A percentile compares a stretch with the other conserved stretches of the same genome.
phyloP scores from a whole-genome alignment of 768 basidiomycete genomes.

The Strobilomyces confusus region DNA sequence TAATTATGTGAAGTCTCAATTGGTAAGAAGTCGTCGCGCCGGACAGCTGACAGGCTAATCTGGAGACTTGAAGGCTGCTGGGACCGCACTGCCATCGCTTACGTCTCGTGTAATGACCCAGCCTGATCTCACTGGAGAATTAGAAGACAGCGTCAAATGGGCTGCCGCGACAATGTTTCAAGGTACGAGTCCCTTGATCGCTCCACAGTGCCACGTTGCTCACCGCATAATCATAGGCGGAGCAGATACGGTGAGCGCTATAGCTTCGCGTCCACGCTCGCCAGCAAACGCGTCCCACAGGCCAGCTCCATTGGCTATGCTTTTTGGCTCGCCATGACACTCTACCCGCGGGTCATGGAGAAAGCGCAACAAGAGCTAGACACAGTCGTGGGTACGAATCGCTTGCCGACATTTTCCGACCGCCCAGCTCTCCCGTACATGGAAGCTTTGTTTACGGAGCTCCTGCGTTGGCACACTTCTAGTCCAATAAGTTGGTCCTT shows the following conservation, averaged over 20 bases:
- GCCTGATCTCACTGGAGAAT: conserved; percentile 8
- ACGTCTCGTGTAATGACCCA: conserved; percentile 10
- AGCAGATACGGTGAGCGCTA: conserved; percentile 22
- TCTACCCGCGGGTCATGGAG: no score
- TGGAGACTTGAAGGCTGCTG: no score
- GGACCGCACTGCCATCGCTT: conserved; percentile 14
- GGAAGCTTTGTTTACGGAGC: no score
- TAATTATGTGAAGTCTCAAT: no score
- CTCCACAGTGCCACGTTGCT: neutral
- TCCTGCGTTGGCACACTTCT: no score
- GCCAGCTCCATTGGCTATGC: conserved; percentile 12
- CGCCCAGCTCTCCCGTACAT: no score
- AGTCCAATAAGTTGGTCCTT: no score
- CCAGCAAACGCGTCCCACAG: conserved; percentile 3
- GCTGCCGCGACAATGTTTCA: conserved; percentile 7
- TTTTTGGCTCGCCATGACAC: conserved; percentile 26
- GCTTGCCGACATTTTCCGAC: no score
- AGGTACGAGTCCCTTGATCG: conserved; percentile 2
- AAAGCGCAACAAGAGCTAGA: conserved; percentile 29
- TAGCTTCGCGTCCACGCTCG: neutral
- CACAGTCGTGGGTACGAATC: conserved; percentile 22
- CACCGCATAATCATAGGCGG: conserved; percentile 13
- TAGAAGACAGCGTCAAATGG: conserved; percentile 21
- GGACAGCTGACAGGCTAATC: neutral
- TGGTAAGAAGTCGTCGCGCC: conserved; percentile 5